Evolutionary conservation across 2,329 filamentous ascomycete species (phyloP).

Genomic region (Chaetomiaceae sp.): DNA sequence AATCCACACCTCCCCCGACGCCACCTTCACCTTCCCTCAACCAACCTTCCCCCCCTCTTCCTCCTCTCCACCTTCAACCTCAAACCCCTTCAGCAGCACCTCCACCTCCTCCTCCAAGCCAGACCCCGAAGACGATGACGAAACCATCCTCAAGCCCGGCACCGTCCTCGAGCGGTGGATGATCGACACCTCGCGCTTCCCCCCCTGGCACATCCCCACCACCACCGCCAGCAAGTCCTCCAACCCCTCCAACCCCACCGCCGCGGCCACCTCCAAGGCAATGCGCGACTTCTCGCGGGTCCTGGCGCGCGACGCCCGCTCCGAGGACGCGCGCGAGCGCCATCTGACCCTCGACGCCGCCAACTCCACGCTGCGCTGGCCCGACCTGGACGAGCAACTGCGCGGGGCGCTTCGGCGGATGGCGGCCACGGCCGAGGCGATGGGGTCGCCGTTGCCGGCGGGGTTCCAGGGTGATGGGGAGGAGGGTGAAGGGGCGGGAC

Average conservation of each 20-base stretch:
- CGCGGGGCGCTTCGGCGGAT: slow-evolving; percentile 60
- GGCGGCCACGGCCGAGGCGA: slow-evolving; percentile 50
- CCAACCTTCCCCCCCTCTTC: not conserved
- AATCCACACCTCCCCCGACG: slow-evolving; percentile 33
- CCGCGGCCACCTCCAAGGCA: slow-evolving; percentile 21
- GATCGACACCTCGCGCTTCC: slow-evolving; percentile 51
- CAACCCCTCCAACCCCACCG: not conserved
- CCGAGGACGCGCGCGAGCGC: slow-evolving; percentile 21
- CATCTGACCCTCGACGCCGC: slow-evolving; percentile 1
- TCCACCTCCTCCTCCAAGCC: not conserved
- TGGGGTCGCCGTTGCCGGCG: slow-evolving; percentile 49
- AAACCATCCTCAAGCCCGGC: slow-evolving; percentile 23
- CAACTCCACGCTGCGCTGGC: slow-evolving; percentile 37
- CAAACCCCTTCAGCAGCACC: slow-evolving; percentile 17
- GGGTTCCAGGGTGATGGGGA: not conserved
- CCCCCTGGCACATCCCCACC: slow-evolving; percentile 32
- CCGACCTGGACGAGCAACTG: slow-evolving; percentile 66
- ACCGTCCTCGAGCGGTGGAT: slow-evolving; percentile 55
- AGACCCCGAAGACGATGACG: not conserved
- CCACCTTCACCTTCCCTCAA: not conserved
- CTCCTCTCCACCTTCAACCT: not conserved
- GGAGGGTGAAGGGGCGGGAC: slow-evolving; percentile 25
- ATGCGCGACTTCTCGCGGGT: slow-evolving; percentile 25
- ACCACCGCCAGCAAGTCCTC: not conserved
- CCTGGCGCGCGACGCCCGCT: slow-evolving; percentile 13